Conservation (phyloP, 768 basidiomycete species). For the Tubosaeta sp. region DNA sequence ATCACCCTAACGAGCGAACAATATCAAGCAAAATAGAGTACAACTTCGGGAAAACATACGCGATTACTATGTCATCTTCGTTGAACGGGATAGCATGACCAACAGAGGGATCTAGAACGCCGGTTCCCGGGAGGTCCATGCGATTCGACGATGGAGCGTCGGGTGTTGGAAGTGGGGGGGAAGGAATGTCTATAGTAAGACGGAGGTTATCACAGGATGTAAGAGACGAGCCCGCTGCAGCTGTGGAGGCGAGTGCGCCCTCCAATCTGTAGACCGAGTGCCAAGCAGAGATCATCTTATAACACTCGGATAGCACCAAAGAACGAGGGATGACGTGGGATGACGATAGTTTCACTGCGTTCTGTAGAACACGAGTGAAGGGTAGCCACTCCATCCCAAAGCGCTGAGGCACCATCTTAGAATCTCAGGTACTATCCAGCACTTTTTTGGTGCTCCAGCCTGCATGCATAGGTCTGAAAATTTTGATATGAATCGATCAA, state of each 20-base stretch:
- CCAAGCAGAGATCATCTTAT: neutral
- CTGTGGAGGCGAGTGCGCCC: neutral
- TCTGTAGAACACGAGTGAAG: neutral
- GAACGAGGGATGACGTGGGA: neutral
- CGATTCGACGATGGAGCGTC: neutral
- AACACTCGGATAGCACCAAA: neutral
- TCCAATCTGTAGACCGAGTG: neutral
- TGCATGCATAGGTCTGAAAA: neutral
- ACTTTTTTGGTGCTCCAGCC: neutral
- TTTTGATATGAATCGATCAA: neutral
- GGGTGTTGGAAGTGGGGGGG: neutral
- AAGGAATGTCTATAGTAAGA: neutral
- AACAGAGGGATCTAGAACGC: neutral
- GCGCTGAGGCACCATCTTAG: slow-evolving; percentile 2
- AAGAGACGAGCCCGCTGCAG: neutral
- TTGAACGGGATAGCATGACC: neutral
- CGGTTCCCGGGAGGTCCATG: neutral
- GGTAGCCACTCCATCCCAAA: neutral
- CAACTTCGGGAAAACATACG: slow-evolving; percentile 6
- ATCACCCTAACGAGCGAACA: slow-evolving; percentile 8
- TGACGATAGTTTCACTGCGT: neutral
- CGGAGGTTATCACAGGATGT: neutral
- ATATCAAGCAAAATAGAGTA: neutral
- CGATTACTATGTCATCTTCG: slow-evolving; percentile 13
- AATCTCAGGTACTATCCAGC: neutral